Conservation (phyloP, 257 asterid genomes). For the Solanum bulbocastanum region DNA sequence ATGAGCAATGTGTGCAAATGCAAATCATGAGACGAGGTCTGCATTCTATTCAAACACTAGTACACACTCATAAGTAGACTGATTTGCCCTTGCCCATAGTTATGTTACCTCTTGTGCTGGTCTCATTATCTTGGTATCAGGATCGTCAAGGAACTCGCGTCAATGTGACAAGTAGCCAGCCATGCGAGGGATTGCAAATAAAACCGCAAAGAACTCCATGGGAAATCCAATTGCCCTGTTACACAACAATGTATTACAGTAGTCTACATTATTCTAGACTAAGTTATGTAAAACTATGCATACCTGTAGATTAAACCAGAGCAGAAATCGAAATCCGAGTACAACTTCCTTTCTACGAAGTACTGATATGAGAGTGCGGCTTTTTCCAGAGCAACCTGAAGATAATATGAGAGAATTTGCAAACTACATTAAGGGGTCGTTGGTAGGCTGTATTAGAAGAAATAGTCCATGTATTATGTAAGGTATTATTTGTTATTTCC, state of each 20-base stretch:
- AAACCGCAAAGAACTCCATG: too few relatives aligned
- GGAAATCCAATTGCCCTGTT: neutral
- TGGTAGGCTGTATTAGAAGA: too few relatives aligned
- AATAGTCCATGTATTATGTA: too few relatives aligned
- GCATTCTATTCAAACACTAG: too few relatives aligned
- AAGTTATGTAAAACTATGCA: neutral
- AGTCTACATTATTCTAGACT: neutral
- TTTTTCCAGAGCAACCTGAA: constrained; percentile 92
- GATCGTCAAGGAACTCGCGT: constrained; percentile 90
- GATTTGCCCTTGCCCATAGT: neutral
- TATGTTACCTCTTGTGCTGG: constrained; percentile 65
- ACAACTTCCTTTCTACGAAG: constrained; percentile 86
- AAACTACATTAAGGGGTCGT: too few relatives aligned
- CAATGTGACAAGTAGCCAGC: constrained; percentile 40
- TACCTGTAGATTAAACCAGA: constrained; percentile 92
- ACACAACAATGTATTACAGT: neutral
- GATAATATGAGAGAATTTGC: neutral
- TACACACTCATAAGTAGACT: too few relatives aligned
- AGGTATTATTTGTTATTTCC: too few relatives aligned
- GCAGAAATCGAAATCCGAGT: constrained; percentile 89
- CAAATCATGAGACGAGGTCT: too few relatives aligned
- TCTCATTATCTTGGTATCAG: constrained; percentile 8
- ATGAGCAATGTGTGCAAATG: too few relatives aligned
- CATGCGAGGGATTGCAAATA: too few relatives aligned
- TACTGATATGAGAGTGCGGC: constrained; percentile 89